Evolutionary conservation across 2,329 filamentous ascomycete genomes (phyloP).

Genomic region (Graphilbum ipis-grandicollis): DNA sequence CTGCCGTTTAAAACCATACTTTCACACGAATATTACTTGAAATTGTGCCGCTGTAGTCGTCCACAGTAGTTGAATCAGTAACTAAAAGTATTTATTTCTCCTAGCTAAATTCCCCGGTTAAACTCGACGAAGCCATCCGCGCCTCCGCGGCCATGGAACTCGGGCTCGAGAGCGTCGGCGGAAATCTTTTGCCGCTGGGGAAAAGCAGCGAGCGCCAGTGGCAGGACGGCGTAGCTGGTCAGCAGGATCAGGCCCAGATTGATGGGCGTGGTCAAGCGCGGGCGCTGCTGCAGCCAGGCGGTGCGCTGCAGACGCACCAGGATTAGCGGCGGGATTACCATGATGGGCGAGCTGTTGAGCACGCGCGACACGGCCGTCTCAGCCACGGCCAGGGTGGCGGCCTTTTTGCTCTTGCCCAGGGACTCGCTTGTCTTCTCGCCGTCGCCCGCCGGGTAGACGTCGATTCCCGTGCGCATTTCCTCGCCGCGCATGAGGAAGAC

Average conservation of each 20-base stretch:
- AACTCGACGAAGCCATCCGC: slow-evolving; percentile 78
- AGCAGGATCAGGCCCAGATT: slow-evolving; percentile 77
- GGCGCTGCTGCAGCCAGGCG: slow-evolving; percentile 63
- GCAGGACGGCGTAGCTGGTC: slow-evolving; percentile 77
- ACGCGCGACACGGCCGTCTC: slow-evolving; percentile 88
- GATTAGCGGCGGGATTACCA: slow-evolving; percentile 82
- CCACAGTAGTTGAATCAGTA: too few relatives aligned
- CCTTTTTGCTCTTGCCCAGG: slow-evolving; percentile 74
- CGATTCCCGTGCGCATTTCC: slow-evolving; percentile 84
- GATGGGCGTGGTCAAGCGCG: slow-evolving; percentile 59
- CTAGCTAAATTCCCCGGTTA: slow-evolving; percentile 65
- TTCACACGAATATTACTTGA: too few relatives aligned
- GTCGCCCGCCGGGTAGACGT: slow-evolving; percentile 59
- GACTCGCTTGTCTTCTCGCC: slow-evolving; percentile 34
- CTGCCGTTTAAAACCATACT: too few relatives aligned
- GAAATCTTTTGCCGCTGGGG: slow-evolving; percentile 75
- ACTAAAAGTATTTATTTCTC: background rate
- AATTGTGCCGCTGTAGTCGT: too few relatives aligned
- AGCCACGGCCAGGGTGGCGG: slow-evolving; percentile 73
- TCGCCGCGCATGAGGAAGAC: slow-evolving; percentile 96
- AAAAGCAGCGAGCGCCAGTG: slow-evolving; percentile 79
- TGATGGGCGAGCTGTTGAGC: slow-evolving; percentile 88
- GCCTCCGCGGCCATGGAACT: slow-evolving; percentile 72
- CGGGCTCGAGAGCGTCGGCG: slow-evolving; percentile 60
- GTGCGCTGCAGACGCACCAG: slow-evolving; percentile 72